Evolutionary conservation across 1,284 basidiomycete species (phyloP).

Genomic region (Moniliophthora roreri): DNA sequence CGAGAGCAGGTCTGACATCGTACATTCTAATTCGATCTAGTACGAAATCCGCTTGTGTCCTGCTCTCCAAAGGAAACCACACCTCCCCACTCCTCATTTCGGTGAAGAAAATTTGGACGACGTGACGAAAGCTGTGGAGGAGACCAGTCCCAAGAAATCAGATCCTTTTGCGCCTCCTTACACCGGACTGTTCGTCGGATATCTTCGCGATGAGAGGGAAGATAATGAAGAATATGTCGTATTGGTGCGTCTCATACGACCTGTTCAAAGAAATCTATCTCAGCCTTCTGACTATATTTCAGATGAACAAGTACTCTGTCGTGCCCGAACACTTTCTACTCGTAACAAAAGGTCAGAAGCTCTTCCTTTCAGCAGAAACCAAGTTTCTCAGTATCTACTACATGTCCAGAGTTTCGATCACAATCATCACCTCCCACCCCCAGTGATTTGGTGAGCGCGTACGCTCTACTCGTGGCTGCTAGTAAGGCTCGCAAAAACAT

Average conservation of each 20-base stretch:
- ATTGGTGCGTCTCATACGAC: conserved; percentile 52
- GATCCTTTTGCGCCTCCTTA: conserved; percentile 85
- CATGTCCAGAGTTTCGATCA: conserved; percentile 60
- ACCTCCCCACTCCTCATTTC: conserved; percentile 47
- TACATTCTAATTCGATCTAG: conserved; percentile 36
- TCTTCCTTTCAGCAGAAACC: neutral
- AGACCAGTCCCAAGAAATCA: conserved; percentile 29
- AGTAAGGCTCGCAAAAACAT: conserved; percentile 55
- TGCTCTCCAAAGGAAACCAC: conserved; percentile 74
- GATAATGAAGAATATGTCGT: conserved; percentile 68
- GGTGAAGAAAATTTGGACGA: conserved; percentile 22
- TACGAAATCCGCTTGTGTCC: conserved; percentile 83
- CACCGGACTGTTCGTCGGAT: conserved; percentile 69
- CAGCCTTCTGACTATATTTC: conserved; percentile 3
- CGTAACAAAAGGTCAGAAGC: conserved; percentile 67
- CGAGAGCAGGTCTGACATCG: neutral
- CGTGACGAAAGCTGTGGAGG: conserved; percentile 26
- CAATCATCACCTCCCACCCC: conserved; percentile 81
- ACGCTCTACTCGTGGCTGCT: conserved; percentile 69
- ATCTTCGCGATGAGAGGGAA: conserved; percentile 50
- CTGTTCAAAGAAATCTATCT: neutral
- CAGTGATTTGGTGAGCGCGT: conserved; percentile 72
- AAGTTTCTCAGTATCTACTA: neutral
- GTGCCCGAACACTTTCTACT: conserved; percentile 81
- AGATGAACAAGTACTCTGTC: conserved; percentile 88